Evolutionary conservation across 1,139 yeast genomes (phyloP), one percentile per base, ranked within the genome.

Genomic region (Debaryomyces subglobosus): DNA sequence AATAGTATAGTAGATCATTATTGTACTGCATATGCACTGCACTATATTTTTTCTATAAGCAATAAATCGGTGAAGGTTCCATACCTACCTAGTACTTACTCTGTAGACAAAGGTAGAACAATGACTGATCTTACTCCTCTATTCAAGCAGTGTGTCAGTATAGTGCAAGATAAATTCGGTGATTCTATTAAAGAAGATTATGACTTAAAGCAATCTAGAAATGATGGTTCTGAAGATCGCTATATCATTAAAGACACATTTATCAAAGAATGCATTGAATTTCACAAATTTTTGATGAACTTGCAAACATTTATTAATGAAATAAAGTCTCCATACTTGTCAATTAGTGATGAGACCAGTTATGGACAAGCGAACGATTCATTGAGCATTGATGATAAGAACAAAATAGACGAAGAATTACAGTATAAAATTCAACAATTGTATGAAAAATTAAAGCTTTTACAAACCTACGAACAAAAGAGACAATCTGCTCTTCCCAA

Each of bases 81-180:
- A 35, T 18, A 18, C 30, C 13, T 30, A 7, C 3, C 5, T 40
- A 16, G 27, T 10, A 16, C 24, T 21, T 21, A 21, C 2, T 21
- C 5, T 4, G 24, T 10, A 10, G 12, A 3, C 20, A 15, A 9
- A 3, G 25, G 27, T 18, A 16, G 25, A 39, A 12, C 15, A 44
- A 82, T 82, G 87, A 63, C 81, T 1, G 83, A 83, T 54, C 60
- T 79, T 30, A 83, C 87, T 1, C 79, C 78, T 1, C 59, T 74
- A 18, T 84, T 84, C 59, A 61, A 64, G 33, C 78, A 76, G 52
- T 77, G 83, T 53, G 81, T 81, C 5, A 56, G 62, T 4, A 74
- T 81, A 29, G 73, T 79, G 2, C 69, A 66, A 41, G 56, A 60
- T 5, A 77, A 71, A 48, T 52, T 69, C 20, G 56, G 54, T 1